These are phyloP conservation scores for Puccinia sorghi DNA, from an alignment of 1,284 basidiomycete species.

Conservation along the genomic window DNA sequence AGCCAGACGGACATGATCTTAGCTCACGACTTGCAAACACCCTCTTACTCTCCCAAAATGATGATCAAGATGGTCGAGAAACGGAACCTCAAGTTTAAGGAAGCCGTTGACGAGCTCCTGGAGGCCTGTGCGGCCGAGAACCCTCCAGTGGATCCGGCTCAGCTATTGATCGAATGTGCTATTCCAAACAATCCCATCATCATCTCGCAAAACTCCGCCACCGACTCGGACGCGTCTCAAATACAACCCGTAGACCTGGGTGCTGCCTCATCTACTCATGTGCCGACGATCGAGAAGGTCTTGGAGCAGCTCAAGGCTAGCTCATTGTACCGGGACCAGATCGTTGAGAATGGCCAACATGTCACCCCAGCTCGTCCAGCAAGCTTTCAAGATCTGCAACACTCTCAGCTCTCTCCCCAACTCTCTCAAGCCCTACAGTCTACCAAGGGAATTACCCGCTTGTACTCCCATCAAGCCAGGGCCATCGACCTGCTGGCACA, in stretches of 20 bases:
- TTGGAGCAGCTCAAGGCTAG: conserved; percentile 66
- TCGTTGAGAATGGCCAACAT: conserved; percentile 58
- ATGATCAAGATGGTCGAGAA: conserved; percentile 73
- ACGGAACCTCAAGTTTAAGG: conserved; percentile 68
- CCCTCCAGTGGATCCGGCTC: conserved; percentile 65
- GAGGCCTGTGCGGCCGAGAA: conserved; percentile 62
- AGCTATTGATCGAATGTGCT: conserved; percentile 67
- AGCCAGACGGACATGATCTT: too few relatives aligned
- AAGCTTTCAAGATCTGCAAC: conserved; percentile 63
- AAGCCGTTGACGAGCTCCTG: conserved; percentile 75
- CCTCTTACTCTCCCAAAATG: conserved; percentile 54
- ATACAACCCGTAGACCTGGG: background rate
- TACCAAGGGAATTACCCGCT: conserved; percentile 67
- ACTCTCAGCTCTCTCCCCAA: conserved; percentile 64
- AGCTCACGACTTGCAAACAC: background rate
- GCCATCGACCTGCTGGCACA: conserved; percentile 71
- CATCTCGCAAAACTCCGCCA: conserved; percentile 63
- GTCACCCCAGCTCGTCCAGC: conserved; percentile 6
- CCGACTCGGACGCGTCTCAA: conserved; percentile 31
- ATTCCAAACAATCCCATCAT: conserved; percentile 63
- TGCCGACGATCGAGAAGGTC: conserved; percentile 64
- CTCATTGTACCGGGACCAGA: conserved; percentile 70
- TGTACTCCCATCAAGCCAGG: conserved; percentile 77
- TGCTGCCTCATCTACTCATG: conserved; percentile 55
- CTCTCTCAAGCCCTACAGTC: conserved; percentile 66